Conservation (phyloP, 352 stramenopile species). For the Globisporangium irregulare region DNA sequence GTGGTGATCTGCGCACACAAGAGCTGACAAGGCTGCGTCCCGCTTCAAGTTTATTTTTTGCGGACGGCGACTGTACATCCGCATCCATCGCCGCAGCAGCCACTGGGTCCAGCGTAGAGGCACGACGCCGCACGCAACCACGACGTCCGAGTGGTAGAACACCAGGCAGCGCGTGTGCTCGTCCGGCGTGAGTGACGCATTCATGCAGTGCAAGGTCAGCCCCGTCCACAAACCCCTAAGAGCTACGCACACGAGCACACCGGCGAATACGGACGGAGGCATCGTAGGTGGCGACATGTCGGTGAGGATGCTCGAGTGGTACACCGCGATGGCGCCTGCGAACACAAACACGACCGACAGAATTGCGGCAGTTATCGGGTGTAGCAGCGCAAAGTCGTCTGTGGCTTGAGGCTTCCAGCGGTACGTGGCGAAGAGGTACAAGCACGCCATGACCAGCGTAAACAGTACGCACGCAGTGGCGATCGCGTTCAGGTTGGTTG, state of each 20-base stretch:
- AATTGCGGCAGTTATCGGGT: conserved; percentile 5
- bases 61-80: background rate
- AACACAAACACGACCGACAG: background rate
- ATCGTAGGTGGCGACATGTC: background rate
- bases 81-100: background rate
- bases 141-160: conserved; percentile 10
- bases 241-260: background rate
- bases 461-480: background rate
- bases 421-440: conserved; percentile 7
- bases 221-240: conserved; percentile 8
- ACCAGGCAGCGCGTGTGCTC: conserved; percentile 13
- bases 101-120: background rate
- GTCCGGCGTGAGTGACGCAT: conserved; percentile 9
- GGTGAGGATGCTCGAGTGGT: background rate
- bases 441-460: background rate
- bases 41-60: background rate
- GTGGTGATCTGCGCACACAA: conserved; percentile 1
- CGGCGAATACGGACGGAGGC: background rate
- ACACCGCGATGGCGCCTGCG: background rate
- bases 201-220: conserved; percentile 13
- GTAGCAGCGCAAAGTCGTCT: conserved; percentile 4
- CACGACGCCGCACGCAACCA: conserved; percentile 10
- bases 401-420: background rate
- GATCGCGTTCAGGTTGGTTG: conserved; percentile 2
- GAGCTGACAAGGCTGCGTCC: background rate